Evolutionary conservation across 2,329 filamentous ascomycete species (phyloP), one percentile per base, ranked within the genome.

Genomic region (Monosporascus cannonballus): DNA sequence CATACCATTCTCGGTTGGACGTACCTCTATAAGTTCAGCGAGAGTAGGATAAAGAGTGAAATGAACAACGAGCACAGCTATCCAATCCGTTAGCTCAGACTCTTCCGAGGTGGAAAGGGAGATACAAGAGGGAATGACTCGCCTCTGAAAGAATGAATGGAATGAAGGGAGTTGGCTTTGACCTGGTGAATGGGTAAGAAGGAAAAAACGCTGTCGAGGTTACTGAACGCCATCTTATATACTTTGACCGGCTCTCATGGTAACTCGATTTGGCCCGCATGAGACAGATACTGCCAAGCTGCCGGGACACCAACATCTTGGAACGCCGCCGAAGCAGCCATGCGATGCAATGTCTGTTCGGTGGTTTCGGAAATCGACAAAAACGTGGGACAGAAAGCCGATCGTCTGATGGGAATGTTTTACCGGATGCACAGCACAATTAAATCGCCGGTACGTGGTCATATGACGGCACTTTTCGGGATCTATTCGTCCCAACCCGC

Each of bases 61-160:
- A 64, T 56, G 67, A 73, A 74, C 68, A 71, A 68, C 65, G 75
- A 77, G 74, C 74, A 75, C 74, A 76, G 74, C 75, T 77, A 57
- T 55, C 52, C 51, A 51, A 7, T 27, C 48, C 54, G 60, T 67
- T 59, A 66, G 63, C 22, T 51, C 36, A 52, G 47, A 39, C 41
- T 50, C 20, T 44, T 48, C 15, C 50, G 15, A 48, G 47, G 50
- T 46, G 30, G 25, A 27, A 50, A 44, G 38, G 39, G 30, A 39
- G 49, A 25, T 38, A 41, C 27, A 45, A 2, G 9, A 11, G 25
- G 50, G 42, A 25, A 27, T 45, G 38, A 39, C 69, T 67, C 64
- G 75, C 74, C 74, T 76, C 73, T 73, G 69, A 69, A 72, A 64
- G 67, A 75, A 72, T 68, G 71, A 74, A 72, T 71, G 71, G 71